phyloP scores from a whole-genome alignment of 345 rosid species.

The Aquilaria yunnanensis region DNA sequence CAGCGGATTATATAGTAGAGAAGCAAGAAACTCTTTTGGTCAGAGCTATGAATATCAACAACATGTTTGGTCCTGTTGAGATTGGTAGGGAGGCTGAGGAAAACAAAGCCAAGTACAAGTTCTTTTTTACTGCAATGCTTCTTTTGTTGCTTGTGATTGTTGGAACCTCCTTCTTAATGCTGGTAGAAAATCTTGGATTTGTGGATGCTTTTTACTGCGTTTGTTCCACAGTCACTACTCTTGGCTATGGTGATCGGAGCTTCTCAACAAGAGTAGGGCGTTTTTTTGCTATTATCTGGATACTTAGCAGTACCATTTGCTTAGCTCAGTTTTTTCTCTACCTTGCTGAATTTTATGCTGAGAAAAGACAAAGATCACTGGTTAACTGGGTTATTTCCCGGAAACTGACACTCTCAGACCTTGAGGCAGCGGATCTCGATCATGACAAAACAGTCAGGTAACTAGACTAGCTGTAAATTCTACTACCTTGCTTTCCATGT shows the following conservation, averaged over 20 bases:
- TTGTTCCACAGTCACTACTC: constrained; percentile 45
- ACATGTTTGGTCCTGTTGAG: constrained; percentile 23
- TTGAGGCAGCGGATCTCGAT: constrained; percentile 44
- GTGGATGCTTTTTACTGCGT: constrained; percentile 52
- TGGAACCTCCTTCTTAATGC: constrained; percentile 29
- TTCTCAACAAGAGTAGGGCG: constrained; percentile 42
- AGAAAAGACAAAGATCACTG: constrained; percentile 24
- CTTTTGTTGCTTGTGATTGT: constrained; percentile 25
- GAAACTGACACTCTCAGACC: constrained; percentile 26
- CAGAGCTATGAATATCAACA: constrained; percentile 28
- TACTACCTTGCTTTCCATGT: background rate
- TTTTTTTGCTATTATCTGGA: constrained; percentile 47
- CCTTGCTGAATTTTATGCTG: constrained; percentile 36
- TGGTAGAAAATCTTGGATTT: constrained; percentile 24
- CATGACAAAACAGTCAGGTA: constrained; percentile 42
- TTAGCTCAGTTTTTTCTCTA: constrained; percentile 48
- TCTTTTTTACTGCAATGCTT: constrained; percentile 14
- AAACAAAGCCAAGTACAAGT: constrained; percentile 29
- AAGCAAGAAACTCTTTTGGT: constrained; percentile 41
- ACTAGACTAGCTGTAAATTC: background rate
- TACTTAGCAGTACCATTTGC: constrained; percentile 41
- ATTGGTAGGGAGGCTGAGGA: constrained; percentile 31
- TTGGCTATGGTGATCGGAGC: constrained; percentile 56
- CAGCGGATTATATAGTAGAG: constrained; percentile 44
- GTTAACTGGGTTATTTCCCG: constrained; percentile 27